Base-by-base conservation (phyloP, 768 basidiomycete genomes). In the Russula virescens region DNA sequence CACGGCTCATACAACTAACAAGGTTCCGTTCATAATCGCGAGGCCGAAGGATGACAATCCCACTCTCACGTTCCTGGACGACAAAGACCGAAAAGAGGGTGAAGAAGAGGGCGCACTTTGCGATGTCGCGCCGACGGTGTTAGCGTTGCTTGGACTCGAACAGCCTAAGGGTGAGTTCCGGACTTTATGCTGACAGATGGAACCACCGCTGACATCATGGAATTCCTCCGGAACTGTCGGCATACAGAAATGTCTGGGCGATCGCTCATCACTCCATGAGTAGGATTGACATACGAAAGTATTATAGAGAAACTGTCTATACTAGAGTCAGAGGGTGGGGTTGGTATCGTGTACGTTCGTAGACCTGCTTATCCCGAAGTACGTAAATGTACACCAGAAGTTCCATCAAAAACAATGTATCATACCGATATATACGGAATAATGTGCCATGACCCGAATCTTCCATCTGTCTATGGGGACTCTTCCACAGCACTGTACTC, bases 1-100 rank as follows among this genome's bases (percentile, higher is more conserved):
- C 74, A 97, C 94, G 11, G 89, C 91, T n/a, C 90, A 93, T 71
- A 91, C 89, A 43, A 91, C 88, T 61, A 95, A 93, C 75, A 80
- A 83, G 1, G 94, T 96, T 10, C 94, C 94, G 16, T 92, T 96
- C 78, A 93, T 96, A 69, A 85, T 93, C 76, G 85, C 87, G 8
- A 89, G 63, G 10, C 58, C 63, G 8, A 60, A 54, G 85, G 10
- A 81, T 82, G 63, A 75, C 77, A 7, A 53, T 31, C 77, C 84
- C 68, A 80, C 76, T 55, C 78, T 85, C 56, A 75, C 75, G 65
- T 87, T 91, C 65, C 66, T 72, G 42, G 72, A 76, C 62, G 84
- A 86, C 57, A 75, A 73, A 66, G 73, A 81, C 71, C 80, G 76
- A 13, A 79, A 75, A 38, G 79, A 76, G 38, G 77, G 78, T 18